Evolutionary conservation across 306 rosid genomes (phyloP), one percentile per base, ranked within the genome.

Genomic region (Cicer chorassanicum): DNA sequence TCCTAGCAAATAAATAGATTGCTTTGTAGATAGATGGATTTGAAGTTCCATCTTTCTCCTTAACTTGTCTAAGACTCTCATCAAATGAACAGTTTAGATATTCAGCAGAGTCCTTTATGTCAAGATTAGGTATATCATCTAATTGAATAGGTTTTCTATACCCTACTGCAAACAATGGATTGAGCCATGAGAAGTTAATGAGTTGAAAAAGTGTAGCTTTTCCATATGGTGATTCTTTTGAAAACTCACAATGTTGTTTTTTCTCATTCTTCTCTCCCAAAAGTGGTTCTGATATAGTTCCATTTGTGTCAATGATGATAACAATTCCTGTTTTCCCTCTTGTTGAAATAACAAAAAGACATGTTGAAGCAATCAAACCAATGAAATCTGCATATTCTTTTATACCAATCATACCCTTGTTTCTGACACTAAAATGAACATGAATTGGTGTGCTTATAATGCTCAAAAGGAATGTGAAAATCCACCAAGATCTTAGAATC

Each of bases 151-250:
- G 90, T 48, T 87, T 94, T 87, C 74, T 91, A 14, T 75, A 80
- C 48, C 98, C 98, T 46, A 82, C 53, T 1, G 84, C 81, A 73
- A 94, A 91, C 82, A 94, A 81, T 0, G 96, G 97, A 54, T 88
- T 94, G 74, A 94, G 97, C 98, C 98, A 94, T 13, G 97, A 91
- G 82, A 91, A 94, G 63, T 78, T 91, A 14, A 94, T 61, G 73
- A 89, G 96, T 76, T 91, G 91, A 21, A 87, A 15, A 70, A 90
- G 69, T 71, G 84, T 79, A 18, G 98, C 88, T 67, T 89, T 87
- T 29, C 90, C 88, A 72, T 94, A 94, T 36, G 86, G 81, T 65
- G 93, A 94, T 59, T 87, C 82, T 65, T 12, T 80, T 55, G 62
- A 70, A 53, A 39, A 39, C 53, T 79, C 74, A 8, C 70, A 73